phyloP scores from a whole-genome alignment of 2,329 filamentous ascomycete species.

The Fusarium protoensiforme region DNA sequence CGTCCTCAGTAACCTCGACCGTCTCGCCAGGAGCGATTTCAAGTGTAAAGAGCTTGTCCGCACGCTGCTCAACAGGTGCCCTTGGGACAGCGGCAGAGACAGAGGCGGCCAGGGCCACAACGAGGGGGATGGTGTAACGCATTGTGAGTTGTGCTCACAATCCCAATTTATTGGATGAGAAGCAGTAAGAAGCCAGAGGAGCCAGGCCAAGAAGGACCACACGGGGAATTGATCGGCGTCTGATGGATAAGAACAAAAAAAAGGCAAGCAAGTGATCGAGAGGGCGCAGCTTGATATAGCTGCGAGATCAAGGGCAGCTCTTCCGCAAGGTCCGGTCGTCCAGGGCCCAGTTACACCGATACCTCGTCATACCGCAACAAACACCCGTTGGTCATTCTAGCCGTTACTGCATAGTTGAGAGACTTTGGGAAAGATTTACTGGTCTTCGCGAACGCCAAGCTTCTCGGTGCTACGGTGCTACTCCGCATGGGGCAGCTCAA shows the following conservation, averaged over 20 bases:
- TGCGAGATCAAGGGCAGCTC: neutral
- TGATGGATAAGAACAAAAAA: neutral
- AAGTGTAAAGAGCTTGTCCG: constrained; percentile 19
- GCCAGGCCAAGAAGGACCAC: neutral
- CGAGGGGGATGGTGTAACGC: constrained; percentile 24
- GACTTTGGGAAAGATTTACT: neutral
- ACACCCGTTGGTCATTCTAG: neutral
- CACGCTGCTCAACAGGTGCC: neutral
- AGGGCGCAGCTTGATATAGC: neutral
- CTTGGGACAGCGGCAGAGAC: constrained; percentile 8
- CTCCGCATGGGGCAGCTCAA: constrained; percentile 21
- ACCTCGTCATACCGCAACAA: neutral
- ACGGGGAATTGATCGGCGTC: neutral
- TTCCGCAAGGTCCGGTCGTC: neutral
- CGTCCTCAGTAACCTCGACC: constrained; percentile 24
- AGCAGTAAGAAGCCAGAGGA: neutral
- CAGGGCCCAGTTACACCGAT: neutral
- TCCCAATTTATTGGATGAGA: neutral
- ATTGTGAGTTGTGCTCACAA: neutral
- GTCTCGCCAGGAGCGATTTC: constrained; percentile 19
- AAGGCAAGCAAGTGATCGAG: neutral
- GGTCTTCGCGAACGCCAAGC: constrained; percentile 6
- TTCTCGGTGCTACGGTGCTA: neutral
- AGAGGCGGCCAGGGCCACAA: constrained; percentile 20
- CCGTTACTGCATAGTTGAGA: neutral